Conservation (phyloP, 164 flowering plant species). For the Dillenia suffruticosa region DNA sequence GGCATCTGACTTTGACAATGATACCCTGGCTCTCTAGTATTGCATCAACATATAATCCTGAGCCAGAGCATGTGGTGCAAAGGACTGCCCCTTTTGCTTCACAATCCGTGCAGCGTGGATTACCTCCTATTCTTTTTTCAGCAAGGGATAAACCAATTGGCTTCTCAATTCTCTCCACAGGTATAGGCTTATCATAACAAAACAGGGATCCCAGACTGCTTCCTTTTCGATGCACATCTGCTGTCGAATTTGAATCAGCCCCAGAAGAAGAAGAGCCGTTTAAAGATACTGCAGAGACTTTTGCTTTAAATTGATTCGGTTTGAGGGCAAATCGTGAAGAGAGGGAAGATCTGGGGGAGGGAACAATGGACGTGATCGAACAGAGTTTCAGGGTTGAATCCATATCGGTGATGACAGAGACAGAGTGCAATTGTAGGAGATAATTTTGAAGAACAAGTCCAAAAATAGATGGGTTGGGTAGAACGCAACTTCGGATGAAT, state of each 20-base stretch:
- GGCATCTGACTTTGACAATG: slow-evolving; percentile 91
- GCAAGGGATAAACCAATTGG: slow-evolving; percentile 70
- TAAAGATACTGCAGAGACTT: too few relatives aligned
- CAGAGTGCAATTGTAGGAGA: too few relatives aligned
- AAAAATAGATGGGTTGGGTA: too few relatives aligned
- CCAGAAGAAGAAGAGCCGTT: too few relatives aligned
- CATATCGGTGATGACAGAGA: too few relatives aligned
- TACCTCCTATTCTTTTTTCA: slow-evolving; percentile 64
- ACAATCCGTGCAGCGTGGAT: slow-evolving; percentile 60
- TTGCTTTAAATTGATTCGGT: too few relatives aligned
- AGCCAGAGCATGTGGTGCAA: slow-evolving; percentile 82
- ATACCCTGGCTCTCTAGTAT: slow-evolving; percentile 97
- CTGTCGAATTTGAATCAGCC: slow-evolving; percentile 21
- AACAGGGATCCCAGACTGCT: slow-evolving; percentile 71
- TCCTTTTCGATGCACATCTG: slow-evolving; percentile 39
- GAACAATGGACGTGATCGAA: too few relatives aligned
- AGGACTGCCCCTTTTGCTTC: slow-evolving; percentile 81
- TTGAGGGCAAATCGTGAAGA: too few relatives aligned
- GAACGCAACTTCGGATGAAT: too few relatives aligned
- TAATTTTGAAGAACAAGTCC: too few relatives aligned
- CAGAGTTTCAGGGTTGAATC: too few relatives aligned
- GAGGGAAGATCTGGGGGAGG: too few relatives aligned
- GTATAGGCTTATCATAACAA: slow-evolving; percentile 79
- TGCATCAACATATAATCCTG: slow-evolving; percentile 90
- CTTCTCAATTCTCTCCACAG: slow-evolving; percentile 90